Conservation (phyloP, 805 yeast species). For the Wickerhamiella kazuoi region DNA sequence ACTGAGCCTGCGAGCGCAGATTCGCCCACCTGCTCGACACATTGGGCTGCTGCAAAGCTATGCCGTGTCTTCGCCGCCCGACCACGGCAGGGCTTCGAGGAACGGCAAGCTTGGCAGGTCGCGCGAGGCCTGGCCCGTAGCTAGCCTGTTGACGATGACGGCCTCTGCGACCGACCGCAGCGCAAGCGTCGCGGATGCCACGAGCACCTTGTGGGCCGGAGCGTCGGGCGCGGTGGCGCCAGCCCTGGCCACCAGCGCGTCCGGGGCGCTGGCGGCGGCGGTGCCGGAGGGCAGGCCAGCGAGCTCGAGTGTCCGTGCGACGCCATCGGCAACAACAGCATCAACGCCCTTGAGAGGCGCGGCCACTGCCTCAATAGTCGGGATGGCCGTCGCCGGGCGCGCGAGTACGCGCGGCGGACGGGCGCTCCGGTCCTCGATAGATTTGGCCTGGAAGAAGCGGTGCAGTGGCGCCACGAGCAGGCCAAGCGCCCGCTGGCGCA, state of each 20-base stretch:
- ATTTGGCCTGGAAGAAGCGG: conserved; percentile 70
- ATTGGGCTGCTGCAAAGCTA: too few species aligned
- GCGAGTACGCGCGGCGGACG: background rate
- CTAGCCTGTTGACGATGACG: conserved; percentile 7
- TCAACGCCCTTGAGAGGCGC: background rate
- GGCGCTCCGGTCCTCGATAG: conserved; percentile 21
- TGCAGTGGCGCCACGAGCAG: conserved; percentile 54
- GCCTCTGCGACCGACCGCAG: conserved; percentile 13
- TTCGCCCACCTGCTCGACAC: too few species aligned
- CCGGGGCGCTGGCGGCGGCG: background rate
- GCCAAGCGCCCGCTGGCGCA: conserved; percentile 46
- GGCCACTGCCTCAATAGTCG: background rate
- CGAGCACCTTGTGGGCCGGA: background rate
- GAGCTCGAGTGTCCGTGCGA: conserved; percentile 1
- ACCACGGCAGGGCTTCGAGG: conserved; percentile 9
- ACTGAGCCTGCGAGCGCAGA: too few species aligned
- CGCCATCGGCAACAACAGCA: conserved; percentile 1
- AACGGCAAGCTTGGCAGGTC: conserved; percentile 4
- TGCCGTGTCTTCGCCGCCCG: too few species aligned
- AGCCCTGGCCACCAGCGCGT: conserved; percentile 3
- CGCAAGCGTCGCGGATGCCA: conserved; percentile 7
- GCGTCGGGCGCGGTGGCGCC: background rate
- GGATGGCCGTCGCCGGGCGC: background rate
- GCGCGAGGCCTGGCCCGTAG: conserved; percentile 5
- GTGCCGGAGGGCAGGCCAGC: conserved; percentile 2